A percentile compares a stretch with the other conserved stretches of the same genome.
Evolutionary conservation across 1,284 basidiomycete species (phyloP).

Genomic region (Phylloporus sp.): DNA sequence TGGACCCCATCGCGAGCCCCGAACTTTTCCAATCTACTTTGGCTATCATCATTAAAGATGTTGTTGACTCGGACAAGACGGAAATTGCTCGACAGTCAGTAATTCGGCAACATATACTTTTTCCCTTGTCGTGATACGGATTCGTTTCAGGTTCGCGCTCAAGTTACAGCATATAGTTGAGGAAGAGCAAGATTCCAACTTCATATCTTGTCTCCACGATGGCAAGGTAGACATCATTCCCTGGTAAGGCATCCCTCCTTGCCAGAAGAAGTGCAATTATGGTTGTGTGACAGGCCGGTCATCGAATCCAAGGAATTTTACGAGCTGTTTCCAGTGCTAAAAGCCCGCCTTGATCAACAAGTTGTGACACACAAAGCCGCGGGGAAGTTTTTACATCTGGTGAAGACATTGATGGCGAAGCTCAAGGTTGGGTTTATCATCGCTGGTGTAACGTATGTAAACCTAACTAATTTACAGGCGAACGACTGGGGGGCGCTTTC

Average conservation of each 20-base stretch:
- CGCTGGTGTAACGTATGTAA: background rate
- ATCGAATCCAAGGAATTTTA: background rate
- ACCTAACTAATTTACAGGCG: constrained; percentile 44
- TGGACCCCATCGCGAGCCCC: background rate
- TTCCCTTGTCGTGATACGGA: background rate
- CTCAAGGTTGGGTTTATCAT: background rate
- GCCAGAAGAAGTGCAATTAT: background rate
- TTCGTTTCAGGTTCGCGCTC: background rate
- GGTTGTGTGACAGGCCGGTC: background rate
- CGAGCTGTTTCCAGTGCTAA: background rate
- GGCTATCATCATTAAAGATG: background rate
- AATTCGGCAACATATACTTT: background rate
- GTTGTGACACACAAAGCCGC: background rate
- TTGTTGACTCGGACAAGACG: background rate
- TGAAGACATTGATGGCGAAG: background rate
- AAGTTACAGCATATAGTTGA: background rate
- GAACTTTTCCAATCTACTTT: background rate
- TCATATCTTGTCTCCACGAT: background rate
- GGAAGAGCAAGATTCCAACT: too few relatives aligned
- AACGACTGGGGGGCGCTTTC: constrained; percentile 70
- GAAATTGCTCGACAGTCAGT: background rate
- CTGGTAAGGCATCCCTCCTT: background rate
- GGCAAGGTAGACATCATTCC: background rate
- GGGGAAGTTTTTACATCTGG: background rate
- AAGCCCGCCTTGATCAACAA: background rate